Base-by-base conservation (phyloP, 2,329 filamentous ascomycete species). In the Delphinella strobiligena region DNA sequence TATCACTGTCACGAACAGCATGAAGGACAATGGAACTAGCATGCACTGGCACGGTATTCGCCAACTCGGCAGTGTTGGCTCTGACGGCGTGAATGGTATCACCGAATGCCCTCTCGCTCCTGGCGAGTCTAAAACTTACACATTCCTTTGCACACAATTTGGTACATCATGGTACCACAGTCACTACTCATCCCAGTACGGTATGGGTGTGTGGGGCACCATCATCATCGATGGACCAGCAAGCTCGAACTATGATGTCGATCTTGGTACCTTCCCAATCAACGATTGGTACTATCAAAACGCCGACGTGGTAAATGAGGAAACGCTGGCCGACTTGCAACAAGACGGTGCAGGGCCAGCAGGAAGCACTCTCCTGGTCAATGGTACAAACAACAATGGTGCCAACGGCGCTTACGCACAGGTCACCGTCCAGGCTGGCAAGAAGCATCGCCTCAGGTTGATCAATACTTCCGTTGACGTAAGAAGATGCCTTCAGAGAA, bases 11-110 rank as follows among this genome's bases (percentile, higher is more conserved):
- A 69, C 60, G 29, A 80, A 77, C 51, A 47, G 59, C 30, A 34
- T 64, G 55, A 56, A 58, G 5, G 51, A 62, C 44, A 78, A 80
- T 44, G 73, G 74, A 22, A 78, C 73, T n/a, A 65, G 64, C 12
- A 67, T 78, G 9, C 75, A 78, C 49, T 78, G 67, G 58, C 75
- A 80, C 46, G 77, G 74, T 14, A 61, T 80, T 14, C 67, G 70
- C 5, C 75, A 80, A 49, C 58, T 68, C 41, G 60, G 64, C 49
- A 71, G 63, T 14, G 71, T 68, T 47, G 60, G 69, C 42, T 61
- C 71, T 33, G 75, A 79, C 46, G 76, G 76, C 37, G 72, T 76
- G 3, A 59, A 59, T 34, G 64, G 64, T 35, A 49, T 63, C 4
- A 62, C 60, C 3, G 60, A 64, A 47, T 66, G 62, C 42, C 68